Evolutionary conservation across 352 stramenopile species (phyloP), one percentile per base, ranked within the genome.

Genomic region (Pythium plurisporium): DNA sequence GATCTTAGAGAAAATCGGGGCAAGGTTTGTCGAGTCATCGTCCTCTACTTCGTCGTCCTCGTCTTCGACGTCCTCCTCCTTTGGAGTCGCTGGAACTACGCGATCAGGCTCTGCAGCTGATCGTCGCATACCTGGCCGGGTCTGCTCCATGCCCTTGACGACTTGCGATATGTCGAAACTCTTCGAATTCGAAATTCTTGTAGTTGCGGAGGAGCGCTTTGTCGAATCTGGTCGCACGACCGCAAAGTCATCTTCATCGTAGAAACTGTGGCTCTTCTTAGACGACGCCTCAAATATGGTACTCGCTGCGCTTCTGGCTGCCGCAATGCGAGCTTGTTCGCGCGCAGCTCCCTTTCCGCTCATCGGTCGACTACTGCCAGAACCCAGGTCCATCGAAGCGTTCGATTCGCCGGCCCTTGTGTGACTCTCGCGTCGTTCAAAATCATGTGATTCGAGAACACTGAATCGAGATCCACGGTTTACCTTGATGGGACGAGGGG

Each of bases 1-100:
- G 58, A 95, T 94, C 29, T 86, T 82, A 58, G 89, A 72, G 30
- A 92, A 92, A 4, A 91, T 64, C 8, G 74, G 69, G 10, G 84
- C 79, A 25, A 87, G 81, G 14, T 75, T 79, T 26, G 79, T 49
- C 43, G 70, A 65, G 19, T 86, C 62, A 6, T 70, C 60, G 8
- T 67, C 70, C 11, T 82, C 73, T n/a, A 80, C 66, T 19, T 87
- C 70, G 2, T 86, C 53, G 23, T 60, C 57, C 25, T 66, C 46
- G 31, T 49, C 31, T 37, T 64, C 38, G 19, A 62, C 37, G 2
- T 62, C 17, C 12, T 31, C 19, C 6, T 49, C 57, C 5, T 25
- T 30, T 15, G 26, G 30, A 4, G 37, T 10, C 15, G 29, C 34
- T 20, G 31, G 37, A 5, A 29, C 8, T 12, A 20, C 27, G 17